Conservation (phyloP, 116 monocot species). For the Dioscorea cayenensis region DNA sequence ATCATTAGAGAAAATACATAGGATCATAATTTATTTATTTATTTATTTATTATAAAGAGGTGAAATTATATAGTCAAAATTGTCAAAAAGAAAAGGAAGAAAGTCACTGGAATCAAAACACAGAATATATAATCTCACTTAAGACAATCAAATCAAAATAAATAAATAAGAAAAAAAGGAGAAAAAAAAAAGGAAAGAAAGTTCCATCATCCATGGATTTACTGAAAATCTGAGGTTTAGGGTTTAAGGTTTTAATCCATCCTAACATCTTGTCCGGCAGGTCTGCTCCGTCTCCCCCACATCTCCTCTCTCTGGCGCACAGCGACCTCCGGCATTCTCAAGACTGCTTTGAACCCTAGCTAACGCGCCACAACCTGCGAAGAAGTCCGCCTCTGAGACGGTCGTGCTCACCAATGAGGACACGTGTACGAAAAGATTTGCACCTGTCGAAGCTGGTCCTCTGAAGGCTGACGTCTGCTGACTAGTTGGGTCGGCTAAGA, state of each 20-base stretch:
- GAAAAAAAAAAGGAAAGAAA: neutral
- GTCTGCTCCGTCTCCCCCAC: conserved; percentile 15
- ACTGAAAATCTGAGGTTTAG: too few relatives aligned
- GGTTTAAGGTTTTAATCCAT: conserved; percentile 25
- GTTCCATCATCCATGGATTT: too few relatives aligned
- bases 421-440: conserved; percentile 53
- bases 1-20: too few relatives aligned
- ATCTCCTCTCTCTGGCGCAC: conserved; percentile 8
- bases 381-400: conserved; percentile 32
- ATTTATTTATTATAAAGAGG: neutral
- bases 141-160: neutral
- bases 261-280: conserved; percentile 28
- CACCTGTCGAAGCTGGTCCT: neutral
- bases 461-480: conserved; percentile 23
- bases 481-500: conserved; percentile 20
- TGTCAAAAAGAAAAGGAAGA: neutral
- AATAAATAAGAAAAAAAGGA: neutral
- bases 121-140: neutral
- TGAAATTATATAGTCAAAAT: neutral
- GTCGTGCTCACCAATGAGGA: conserved; percentile 73
- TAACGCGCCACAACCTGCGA: conserved; percentile 27
- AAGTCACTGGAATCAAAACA: neutral
- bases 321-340: conserved; percentile 1
- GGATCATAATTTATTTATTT: too few relatives aligned
- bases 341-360: conserved; percentile 43